Evolutionary conservation across 192 early-diverging fungal genomes (phyloP), one percentile per base, ranked within the genome.

Genomic region (Podila epigama): DNA sequence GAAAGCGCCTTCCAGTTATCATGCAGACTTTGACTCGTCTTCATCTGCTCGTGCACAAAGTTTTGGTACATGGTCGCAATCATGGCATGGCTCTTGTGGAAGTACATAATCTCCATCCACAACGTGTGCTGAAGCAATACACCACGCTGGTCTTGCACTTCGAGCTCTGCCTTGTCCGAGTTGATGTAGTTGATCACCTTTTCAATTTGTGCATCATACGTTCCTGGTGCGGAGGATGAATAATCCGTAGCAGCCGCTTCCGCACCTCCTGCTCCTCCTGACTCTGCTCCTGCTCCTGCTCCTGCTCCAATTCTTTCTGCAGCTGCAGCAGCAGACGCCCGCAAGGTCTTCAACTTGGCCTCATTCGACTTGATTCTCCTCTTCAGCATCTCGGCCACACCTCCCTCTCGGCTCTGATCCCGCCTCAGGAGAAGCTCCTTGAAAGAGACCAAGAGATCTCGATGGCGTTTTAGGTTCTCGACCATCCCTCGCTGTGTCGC

Each of bases 401-500:
- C 85, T 8, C 86, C 79, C 6, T 63, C 69, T 25, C 81, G 52
- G 31, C 86, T 60, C 10, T 75, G 65, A 56, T 91, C 86, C 37
- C 81, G 79, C 31, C 90, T 69, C 25, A 86, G 86, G n/a, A 89
- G 42, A n/a, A 88, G 51, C 55, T 86, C 84, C 72, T 73, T 77
- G 42, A 84, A 79, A 7, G 89, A 86, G 15, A 88, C 81, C 25
- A 92, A 66, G 12, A 92, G 60, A 58, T 92, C 90, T n/a, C 89
- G 84, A 52, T 89, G 84, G 34, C 83, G 68, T 57, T 91, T 92
- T 39, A 92, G 48, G 77, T 70, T 83, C 53, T 92, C 90, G 5
- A 91, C 68, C 51, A 90, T 75, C 0, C 78, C 84, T 44, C 84
- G 84, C 10, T 81, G 80, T 53, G 78, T 68, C 18, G 79, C 54